phyloP scores from a whole-genome alignment of 176 grass and related monocot genomes.

The Puccinellia tenuiflora region DNA sequence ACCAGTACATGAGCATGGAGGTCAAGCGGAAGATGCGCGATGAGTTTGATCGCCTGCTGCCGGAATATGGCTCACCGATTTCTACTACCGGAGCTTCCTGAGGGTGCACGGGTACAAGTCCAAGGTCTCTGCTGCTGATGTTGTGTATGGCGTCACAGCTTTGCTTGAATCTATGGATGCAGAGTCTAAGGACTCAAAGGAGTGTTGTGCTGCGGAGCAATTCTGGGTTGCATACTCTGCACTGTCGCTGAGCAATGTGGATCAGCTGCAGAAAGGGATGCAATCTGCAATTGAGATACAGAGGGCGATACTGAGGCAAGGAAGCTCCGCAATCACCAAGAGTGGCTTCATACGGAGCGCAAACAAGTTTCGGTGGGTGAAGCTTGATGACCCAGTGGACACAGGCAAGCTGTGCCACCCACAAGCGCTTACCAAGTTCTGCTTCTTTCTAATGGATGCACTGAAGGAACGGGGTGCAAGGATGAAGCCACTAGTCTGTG shows the following conservation, averaged over 20 bases:
- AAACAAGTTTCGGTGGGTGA: conserved; percentile 83
- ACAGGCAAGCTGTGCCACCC: conserved; percentile 56
- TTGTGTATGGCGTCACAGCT: conserved; percentile 83
- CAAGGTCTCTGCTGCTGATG: conserved; percentile 85
- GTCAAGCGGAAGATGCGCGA: conserved; percentile 85
- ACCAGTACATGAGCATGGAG: conserved; percentile 94
- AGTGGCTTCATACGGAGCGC: conserved; percentile 72
- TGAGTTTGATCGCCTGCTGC: conserved; percentile 81
- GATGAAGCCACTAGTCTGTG: conserved; percentile 74
- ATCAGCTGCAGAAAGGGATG: conserved; percentile 78
- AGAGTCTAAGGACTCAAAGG: conserved; percentile 29
- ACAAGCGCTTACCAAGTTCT: conserved; percentile 83
- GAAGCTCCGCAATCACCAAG: conserved; percentile 82
- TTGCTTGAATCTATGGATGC: conserved; percentile 49
- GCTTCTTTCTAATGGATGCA: conserved; percentile 82
- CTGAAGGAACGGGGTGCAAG: conserved; percentile 79
- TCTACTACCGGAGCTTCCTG: conserved; percentile 85
- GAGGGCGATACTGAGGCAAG: conserved; percentile 75
- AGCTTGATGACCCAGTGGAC: conserved; percentile 81
- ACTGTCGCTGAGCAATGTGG: conserved; percentile 60
- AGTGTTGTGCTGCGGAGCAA: conserved; percentile 44
- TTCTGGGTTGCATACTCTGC: conserved; percentile 89
- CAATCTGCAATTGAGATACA: conserved; percentile 76
- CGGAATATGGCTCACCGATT: conserved; percentile 78
- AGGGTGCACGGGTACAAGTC: conserved; percentile 70